A percentile compares a stretch with the other conserved stretches of the same genome.
These are phyloP conservation scores for Williopsis jadinii DNA, from an alignment of 1,139 yeast genomes.

Conservation along the genomic window DNA sequence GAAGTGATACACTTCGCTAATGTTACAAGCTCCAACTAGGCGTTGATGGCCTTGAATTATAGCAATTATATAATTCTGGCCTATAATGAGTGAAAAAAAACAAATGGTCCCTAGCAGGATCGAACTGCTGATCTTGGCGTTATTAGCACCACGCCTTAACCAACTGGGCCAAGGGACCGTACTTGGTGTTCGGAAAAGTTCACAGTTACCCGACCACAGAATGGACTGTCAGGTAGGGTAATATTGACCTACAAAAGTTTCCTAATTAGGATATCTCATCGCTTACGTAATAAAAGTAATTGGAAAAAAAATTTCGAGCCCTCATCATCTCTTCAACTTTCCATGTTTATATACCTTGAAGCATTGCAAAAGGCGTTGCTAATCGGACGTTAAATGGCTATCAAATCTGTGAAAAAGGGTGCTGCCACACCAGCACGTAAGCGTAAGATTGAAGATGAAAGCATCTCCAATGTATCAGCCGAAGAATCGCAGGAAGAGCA, in stretches of 20 bases:
- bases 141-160: conserved; percentile 88
- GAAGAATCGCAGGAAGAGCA: conserved; percentile 9
- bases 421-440: conserved; percentile 15
- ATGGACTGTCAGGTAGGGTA: background rate
- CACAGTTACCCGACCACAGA: no score
- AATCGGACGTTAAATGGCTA: background rate
- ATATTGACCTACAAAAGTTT: background rate
- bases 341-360: no score
- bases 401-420: background rate
- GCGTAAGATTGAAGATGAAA: conserved; percentile 27
- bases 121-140: conserved; percentile 83
- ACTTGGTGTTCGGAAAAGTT: background rate
- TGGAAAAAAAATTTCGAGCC: no score
- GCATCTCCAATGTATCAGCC: conserved; percentile 10
- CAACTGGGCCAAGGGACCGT: conserved; percentile 78
- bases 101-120: conserved; percentile 75
- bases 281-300: background rate
- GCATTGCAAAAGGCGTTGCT: no score
- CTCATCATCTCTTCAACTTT: no score
- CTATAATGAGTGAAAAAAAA: conserved; percentile 16
- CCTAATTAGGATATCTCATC: background rate
- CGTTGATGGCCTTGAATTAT: no score
- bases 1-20: no score
- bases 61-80: no score
- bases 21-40: no score